Conservation (phyloP, 2,329 filamentous ascomycete genomes). For the Neophaeococcomyces aloes region DNA sequence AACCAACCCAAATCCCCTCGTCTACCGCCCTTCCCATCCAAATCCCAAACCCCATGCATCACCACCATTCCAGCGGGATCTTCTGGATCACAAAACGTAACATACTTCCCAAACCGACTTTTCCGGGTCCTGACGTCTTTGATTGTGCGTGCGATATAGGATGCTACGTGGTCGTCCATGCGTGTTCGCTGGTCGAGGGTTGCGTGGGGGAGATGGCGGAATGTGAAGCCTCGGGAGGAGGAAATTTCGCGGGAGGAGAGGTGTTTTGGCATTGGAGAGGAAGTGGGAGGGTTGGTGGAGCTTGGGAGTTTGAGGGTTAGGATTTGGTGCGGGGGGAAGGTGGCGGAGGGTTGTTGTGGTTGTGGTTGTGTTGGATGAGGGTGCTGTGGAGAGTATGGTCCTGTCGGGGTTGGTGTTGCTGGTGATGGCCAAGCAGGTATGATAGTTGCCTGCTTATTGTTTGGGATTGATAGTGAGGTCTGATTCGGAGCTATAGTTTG, state of each 20-base stretch:
- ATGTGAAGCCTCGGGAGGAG: slow-evolving; percentile 15
- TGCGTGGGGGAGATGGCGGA: slow-evolving; percentile 14
- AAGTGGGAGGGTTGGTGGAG: slow-evolving; percentile 8
- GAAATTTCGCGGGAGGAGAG: slow-evolving; percentile 12
- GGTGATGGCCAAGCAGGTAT: too few relatives aligned
- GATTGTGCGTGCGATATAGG: slow-evolving; percentile 8
- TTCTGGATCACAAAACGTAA: slow-evolving; percentile 8
- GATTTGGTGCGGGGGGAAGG: too few relatives aligned
- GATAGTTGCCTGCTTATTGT: too few relatives aligned
- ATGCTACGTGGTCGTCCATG: slow-evolving; percentile 11
- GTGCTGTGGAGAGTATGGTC: too few relatives aligned
- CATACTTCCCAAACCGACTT: slow-evolving; percentile 13
- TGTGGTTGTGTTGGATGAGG: too few relatives aligned
- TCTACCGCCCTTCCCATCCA: slow-evolving; percentile 7
- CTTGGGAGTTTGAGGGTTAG: not conserved
- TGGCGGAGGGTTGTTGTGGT: not conserved
- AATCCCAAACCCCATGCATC: slow-evolving; percentile 18
- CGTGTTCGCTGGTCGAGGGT: slow-evolving; percentile 14
- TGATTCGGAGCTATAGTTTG: too few relatives aligned
- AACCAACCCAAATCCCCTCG: slow-evolving; percentile 15
- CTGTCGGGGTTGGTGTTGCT: too few relatives aligned
- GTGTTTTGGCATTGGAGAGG: slow-evolving; percentile 9
- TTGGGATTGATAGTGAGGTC: too few relatives aligned
- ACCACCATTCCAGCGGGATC: slow-evolving; percentile 9
- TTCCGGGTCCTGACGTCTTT: not conserved